These are phyloP conservation scores for Leavenworthia alabamica DNA, from an alignment of 345 rosid species.

Conservation along the genomic window DNA sequence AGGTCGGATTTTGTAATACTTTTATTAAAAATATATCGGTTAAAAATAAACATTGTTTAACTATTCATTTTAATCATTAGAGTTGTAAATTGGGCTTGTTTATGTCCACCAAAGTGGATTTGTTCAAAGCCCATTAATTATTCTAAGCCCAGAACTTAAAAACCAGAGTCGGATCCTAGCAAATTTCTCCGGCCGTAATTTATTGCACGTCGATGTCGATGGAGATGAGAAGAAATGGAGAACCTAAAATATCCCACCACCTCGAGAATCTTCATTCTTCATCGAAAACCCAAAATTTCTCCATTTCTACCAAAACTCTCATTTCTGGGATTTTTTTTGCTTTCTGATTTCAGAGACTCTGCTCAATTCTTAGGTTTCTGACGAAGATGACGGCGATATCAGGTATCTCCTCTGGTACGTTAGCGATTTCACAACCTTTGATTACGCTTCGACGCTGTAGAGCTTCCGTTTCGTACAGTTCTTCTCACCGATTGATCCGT, in stretches of 20 bases:
- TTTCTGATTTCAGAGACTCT: not conserved
- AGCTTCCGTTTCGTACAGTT: slow-evolving; percentile 24
- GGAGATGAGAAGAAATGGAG: slow-evolving; percentile 7
- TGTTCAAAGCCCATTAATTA: not conserved
- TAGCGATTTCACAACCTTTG: slow-evolving; percentile 15
- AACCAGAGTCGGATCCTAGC: slow-evolving; percentile 10
- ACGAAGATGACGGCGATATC: slow-evolving; percentile 25
- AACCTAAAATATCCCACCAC: slow-evolving; percentile 12
- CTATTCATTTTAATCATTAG: too few relatives aligned
- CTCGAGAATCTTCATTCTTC: not conserved
- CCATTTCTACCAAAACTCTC: slow-evolving; percentile 5
- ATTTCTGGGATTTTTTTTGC: too few relatives aligned
- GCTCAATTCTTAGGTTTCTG: not conserved
- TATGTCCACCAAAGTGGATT: too few relatives aligned
- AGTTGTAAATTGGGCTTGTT: too few relatives aligned
- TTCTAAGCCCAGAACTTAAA: not conserved
- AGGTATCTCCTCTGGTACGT: slow-evolving; percentile 6
- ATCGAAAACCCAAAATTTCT: not conserved
- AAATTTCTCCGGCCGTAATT: slow-evolving; percentile 24
- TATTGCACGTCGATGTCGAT: slow-evolving; percentile 15
- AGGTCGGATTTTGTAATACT: too few relatives aligned
- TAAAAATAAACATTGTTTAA: too few relatives aligned
- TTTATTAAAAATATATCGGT: too few relatives aligned
- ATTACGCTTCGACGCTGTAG: slow-evolving; percentile 4
- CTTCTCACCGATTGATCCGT: slow-evolving; percentile 28